Base-by-base conservation (phyloP, 2,329 filamentous ascomycete species). In the Aspergillus viridinutans region DNA sequence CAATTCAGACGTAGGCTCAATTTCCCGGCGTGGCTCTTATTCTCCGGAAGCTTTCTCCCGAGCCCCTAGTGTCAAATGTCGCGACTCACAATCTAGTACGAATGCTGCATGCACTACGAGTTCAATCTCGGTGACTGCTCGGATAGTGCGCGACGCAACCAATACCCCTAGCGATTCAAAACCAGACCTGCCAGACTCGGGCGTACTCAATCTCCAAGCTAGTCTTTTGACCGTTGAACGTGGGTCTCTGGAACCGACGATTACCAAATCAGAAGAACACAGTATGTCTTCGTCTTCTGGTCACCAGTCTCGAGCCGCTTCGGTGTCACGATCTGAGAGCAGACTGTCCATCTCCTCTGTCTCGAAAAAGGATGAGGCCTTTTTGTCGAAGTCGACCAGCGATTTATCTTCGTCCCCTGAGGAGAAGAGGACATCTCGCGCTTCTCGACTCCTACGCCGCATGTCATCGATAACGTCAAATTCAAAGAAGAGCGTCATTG, bases 51-150 rank as follows among this genome's bases (percentile, higher is more conserved):
- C 58, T 38, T 67, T 69, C 29, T 69, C 68, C 23, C 71, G 69
- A 49, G 59, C 69, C 6, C 67, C 71, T 4, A 74, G 67, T 53
- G 43, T 71, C n/a, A 67, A 63, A 35, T 66, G 67, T 28, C 66
- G 64, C 38, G 69, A 69, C 8, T 69, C 68, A 12, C 67, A 68
- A 43, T 62, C 69, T 23, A 64, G 60, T 26, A 56, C 68, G 14
- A 63, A 58, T 50, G 57, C 58, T 25, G 53, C 59, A 28, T 68
- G 68, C 20, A 63, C 63, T n/a, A 66, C 70, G 12, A 90, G 92
- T 67, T 92, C 90, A 0, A 85, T 96, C n/a, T 92, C 92, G 49
- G 92, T 96, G 10, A 94, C 89, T 20, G 90, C 92, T 50, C 85
- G 88, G 52, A 96, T 96, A 61, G 79, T 96, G 40, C 85, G 90